A percentile compares a stretch with the other conserved stretches of the same genome.
These are phyloP conservation scores for Plasmodium fragile DNA, from an alignment of 169 alveolate genomes.

Conservation along the genomic window DNA sequence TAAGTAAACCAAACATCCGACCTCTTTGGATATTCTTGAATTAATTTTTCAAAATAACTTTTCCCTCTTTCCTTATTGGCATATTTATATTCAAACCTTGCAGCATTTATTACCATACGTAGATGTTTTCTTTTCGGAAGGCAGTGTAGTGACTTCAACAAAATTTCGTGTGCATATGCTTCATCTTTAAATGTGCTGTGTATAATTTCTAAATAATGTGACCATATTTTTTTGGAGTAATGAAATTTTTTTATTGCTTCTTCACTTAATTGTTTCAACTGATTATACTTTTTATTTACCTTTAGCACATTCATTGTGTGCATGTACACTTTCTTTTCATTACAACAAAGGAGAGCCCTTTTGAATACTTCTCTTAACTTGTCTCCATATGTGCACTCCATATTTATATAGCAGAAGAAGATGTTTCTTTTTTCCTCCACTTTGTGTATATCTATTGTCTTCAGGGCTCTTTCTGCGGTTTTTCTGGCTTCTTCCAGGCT, in stretches of 20 bases:
- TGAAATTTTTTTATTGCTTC: slow-evolving; percentile 81
- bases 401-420: slow-evolving; percentile 88
- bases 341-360: slow-evolving; percentile 81
- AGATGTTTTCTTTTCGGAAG: slow-evolving; percentile 77
- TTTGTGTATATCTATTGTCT: slow-evolving; percentile 85
- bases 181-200: slow-evolving; percentile 76
- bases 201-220: slow-evolving; percentile 14
- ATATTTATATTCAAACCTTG: slow-evolving; percentile 86
- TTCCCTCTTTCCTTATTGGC: slow-evolving; percentile 83
- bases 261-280: slow-evolving; percentile 81
- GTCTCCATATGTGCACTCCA: slow-evolving; percentile 89
- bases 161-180: slow-evolving; percentile 77
- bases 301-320: slow-evolving; percentile 80
- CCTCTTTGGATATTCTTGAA: slow-evolving; percentile 88
- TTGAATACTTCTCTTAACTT: slow-evolving; percentile 80
- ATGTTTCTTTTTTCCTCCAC: slow-evolving; percentile 84
- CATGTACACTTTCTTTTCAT: slow-evolving; percentile 81
- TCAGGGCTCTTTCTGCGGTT: slow-evolving; percentile 86
- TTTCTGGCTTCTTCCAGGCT: slow-evolving; percentile 86
- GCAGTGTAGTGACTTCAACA: slow-evolving; percentile 73
- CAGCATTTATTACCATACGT: slow-evolving; percentile 85
- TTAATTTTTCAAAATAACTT: slow-evolving; percentile 87
- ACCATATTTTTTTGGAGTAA: slow-evolving; percentile 82
- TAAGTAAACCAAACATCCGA: slow-evolving; percentile 90
- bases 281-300: slow-evolving; percentile 74